phyloP scores from a whole-genome alignment of 2,329 filamentous ascomycete species.

The Rachicladosporium sp. region DNA sequence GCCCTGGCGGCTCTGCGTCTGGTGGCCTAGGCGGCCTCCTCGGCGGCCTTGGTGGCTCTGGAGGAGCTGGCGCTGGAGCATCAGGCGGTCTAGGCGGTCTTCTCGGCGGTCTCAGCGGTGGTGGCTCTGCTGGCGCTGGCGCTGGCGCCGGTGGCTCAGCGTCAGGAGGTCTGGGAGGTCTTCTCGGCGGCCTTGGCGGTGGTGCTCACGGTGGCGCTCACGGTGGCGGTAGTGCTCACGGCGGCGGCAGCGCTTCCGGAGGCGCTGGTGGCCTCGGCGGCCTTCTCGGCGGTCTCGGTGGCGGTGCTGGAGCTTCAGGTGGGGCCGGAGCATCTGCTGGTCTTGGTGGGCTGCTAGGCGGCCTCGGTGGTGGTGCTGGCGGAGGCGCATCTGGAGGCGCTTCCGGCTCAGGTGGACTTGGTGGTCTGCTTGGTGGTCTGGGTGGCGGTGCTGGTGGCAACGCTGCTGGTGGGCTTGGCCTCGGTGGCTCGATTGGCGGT shows the following conservation, averaged over 20 bases:
- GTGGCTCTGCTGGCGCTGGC: not conserved
- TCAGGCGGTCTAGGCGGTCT: not conserved
- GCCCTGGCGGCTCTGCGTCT: too few species aligned
- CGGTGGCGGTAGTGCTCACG: not conserved
- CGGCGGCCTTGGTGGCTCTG: not conserved
- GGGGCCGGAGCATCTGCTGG: not conserved
- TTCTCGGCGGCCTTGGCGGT: conserved; percentile 2
- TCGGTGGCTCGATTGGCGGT: conserved; percentile 1
- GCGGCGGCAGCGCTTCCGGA: not conserved
- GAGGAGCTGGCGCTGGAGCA: not conserved
- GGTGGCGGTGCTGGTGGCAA: too few species aligned
- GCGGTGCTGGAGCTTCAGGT: not conserved
- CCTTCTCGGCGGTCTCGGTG: conserved; percentile 4
- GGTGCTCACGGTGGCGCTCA: not conserved
- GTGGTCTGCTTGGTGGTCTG: conserved; percentile 2
- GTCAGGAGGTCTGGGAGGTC: not conserved
- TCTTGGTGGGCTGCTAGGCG: conserved; percentile 4
- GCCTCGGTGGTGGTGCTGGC: conserved; percentile 4
- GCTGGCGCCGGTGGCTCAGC: conserved; percentile 1
- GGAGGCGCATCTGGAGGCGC: not conserved
- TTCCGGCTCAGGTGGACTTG: conserved; percentile 1
- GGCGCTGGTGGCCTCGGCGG: conserved; percentile 1
- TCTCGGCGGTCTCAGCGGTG: conserved; percentile 1
- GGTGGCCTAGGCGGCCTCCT: conserved; percentile 1
- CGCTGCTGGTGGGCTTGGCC: conserved; percentile 2